These are phyloP conservation scores for Pseudofabraea citricarpa DNA, from an alignment of 2,329 filamentous ascomycete genomes.

Conservation along the genomic window DNA sequence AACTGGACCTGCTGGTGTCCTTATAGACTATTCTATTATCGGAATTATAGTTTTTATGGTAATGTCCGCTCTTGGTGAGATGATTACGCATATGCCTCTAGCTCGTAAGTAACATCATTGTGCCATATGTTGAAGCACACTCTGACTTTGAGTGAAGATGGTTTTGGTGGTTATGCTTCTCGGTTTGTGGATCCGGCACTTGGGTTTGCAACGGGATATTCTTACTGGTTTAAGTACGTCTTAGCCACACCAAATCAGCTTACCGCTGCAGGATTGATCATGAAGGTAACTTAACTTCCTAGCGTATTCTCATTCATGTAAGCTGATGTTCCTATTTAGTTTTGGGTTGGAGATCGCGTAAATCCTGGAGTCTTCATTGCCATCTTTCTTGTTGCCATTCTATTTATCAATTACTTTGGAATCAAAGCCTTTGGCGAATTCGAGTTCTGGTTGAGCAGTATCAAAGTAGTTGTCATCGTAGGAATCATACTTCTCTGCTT, in stretches of 20 bases:
- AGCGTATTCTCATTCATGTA: background rate
- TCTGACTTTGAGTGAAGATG: no score
- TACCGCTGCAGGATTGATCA: conserved; percentile 69
- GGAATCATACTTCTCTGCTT: background rate
- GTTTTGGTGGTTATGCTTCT: background rate
- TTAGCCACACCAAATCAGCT: conserved; percentile 78
- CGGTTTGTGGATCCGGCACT: background rate
- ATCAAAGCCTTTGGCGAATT: background rate
- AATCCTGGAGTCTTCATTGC: background rate
- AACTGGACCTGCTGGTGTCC: conserved; percentile 31
- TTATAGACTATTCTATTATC: conserved; percentile 25
- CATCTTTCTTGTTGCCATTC: no score
- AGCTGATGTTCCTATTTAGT: background rate
- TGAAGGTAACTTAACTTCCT: conserved; percentile 28
- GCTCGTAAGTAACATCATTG: no score
- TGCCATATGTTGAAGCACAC: no score
- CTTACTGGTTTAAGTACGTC: conserved; percentile 63
- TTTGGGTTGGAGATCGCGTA: conserved; percentile 8
- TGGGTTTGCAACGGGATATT: conserved; percentile 40
- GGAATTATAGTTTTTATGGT: conserved; percentile 44
- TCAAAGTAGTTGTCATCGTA: conserved; percentile 13
- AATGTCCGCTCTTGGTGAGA: conserved; percentile 52
- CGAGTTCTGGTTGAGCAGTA: background rate
- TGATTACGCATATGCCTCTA: conserved; percentile 53
- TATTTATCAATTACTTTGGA: background rate